Evolutionary conservation across 495 filamentous ascomycete genomes (phyloP).

Genomic region (Penicillium flavigenum): DNA sequence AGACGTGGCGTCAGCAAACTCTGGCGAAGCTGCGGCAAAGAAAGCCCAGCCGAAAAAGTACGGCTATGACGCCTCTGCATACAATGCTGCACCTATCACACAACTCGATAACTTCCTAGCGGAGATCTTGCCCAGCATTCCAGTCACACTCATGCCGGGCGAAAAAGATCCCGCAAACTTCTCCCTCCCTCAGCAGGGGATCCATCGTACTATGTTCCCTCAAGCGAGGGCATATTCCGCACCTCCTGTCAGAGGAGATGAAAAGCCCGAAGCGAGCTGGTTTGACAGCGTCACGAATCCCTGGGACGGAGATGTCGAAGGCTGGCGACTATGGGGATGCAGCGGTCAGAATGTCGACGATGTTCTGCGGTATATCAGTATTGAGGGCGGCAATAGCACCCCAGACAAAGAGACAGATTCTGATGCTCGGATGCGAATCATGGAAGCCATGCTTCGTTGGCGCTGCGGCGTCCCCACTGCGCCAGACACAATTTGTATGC

Average conservation of each 20-base stretch:
- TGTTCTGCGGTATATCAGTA: slow-evolving; percentile 79
- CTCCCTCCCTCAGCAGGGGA: slow-evolving; percentile 75
- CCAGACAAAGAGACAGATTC: slow-evolving; percentile 34
- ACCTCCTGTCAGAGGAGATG: slow-evolving; percentile 47
- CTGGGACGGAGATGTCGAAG: slow-evolving; percentile 84
- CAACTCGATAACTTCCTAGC: slow-evolving; percentile 82
- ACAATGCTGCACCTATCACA: slow-evolving; percentile 79
- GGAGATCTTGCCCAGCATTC: slow-evolving; percentile 74
- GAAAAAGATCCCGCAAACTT: slow-evolving; percentile 75
- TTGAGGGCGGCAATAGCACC: slow-evolving; percentile 32
- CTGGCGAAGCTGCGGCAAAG: slow-evolving; percentile 38
- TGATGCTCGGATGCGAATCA: slow-evolving; percentile 74
- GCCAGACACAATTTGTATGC: slow-evolving; percentile 91
- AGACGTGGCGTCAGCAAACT: slow-evolving; percentile 22
- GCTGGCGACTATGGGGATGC: slow-evolving; percentile 78
- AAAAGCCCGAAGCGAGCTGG: slow-evolving; percentile 61
- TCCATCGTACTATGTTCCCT: slow-evolving; percentile 82
- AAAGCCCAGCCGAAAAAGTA: slow-evolving; percentile 72
- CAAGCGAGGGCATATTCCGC: slow-evolving; percentile 63
- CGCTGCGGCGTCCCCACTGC: slow-evolving; percentile 90
- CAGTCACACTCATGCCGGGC: slow-evolving; percentile 78
- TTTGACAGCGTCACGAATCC: slow-evolving; percentile 92
- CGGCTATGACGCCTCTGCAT: slow-evolving; percentile 85
- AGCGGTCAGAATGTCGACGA: slow-evolving; percentile 94
- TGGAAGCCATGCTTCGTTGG: slow-evolving; percentile 92